Conservation (phyloP, 331 rosid genomes). For the Phaseolus coccineus region DNA sequence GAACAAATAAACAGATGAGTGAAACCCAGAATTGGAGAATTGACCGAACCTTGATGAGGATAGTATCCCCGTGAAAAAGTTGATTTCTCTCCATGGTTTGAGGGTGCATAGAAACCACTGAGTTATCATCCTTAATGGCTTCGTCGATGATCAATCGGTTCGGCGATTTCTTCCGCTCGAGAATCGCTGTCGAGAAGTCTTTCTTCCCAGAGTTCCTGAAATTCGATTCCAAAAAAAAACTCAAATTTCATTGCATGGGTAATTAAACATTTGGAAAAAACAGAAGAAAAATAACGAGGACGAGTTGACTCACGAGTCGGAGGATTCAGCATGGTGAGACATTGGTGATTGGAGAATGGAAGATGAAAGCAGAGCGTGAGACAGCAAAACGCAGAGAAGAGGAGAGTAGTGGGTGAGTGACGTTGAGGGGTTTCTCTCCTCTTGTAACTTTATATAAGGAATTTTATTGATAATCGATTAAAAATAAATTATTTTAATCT, state of each 20-base stretch:
- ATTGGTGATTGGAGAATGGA: slow-evolving; percentile 23
- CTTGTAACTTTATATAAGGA: neutral
- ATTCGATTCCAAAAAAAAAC: neutral
- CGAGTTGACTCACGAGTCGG: slow-evolving; percentile 56
- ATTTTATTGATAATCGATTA: too few species aligned
- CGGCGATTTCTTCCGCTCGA: slow-evolving; percentile 61
- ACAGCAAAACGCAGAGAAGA: neutral
- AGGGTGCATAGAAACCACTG: slow-evolving; percentile 61
- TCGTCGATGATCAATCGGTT: slow-evolving; percentile 58
- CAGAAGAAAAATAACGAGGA: neutral
- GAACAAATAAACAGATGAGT: neutral
- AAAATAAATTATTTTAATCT: too few species aligned
- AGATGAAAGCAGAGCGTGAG: neutral
- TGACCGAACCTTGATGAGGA: slow-evolving; percentile 55
- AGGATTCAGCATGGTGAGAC: slow-evolving; percentile 57
- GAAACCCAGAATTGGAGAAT: neutral
- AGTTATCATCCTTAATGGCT: slow-evolving; percentile 60
- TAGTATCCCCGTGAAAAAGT: slow-evolving; percentile 59
- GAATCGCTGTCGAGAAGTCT: slow-evolving; percentile 64
- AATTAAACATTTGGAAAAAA: neutral
- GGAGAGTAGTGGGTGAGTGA: neutral
- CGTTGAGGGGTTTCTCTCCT: neutral
- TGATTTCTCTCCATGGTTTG: slow-evolving; percentile 57
- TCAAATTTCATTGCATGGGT: too few species aligned
- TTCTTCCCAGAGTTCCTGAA: slow-evolving; percentile 62